Conservation (phyloP, 2,329 filamentous ascomycete species). For the Talaromyces islandicus region DNA sequence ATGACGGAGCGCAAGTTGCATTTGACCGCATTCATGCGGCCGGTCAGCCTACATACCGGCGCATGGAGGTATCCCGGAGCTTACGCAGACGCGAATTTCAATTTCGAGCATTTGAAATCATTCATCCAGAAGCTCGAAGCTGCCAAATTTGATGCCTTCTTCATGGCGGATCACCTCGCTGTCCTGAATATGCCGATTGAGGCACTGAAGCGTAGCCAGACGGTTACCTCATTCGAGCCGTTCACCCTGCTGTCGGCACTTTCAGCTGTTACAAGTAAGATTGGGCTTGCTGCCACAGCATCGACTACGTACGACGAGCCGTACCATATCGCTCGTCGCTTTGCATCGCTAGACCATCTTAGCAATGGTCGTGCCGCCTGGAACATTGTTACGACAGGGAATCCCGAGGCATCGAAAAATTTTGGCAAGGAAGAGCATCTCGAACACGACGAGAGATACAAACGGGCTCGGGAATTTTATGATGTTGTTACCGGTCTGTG, state of each 20-base stretch:
- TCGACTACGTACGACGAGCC: conserved; percentile 50
- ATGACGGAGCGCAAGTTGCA: conserved; percentile 36
- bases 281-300: conserved; percentile 48
- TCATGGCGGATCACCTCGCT: conserved; percentile 52
- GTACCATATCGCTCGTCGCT: conserved; percentile 49
- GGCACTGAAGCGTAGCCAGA: conserved; percentile 53
- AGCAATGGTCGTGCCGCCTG: conserved; percentile 47
- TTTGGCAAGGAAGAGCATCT: conserved; percentile 48
- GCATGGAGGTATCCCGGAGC: conserved; percentile 53
- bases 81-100: conserved; percentile 55
- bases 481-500: conserved; percentile 49
- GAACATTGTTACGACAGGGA: conserved; percentile 51
- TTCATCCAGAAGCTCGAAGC: conserved; percentile 51
- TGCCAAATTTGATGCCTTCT: conserved; percentile 53
- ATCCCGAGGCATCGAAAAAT: conserved; percentile 49
- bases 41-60: conserved; percentile 51
- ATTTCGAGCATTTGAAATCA: conserved; percentile 46
- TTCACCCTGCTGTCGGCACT: conserved; percentile 49
- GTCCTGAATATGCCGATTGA: conserved; percentile 54
- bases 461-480: conserved; percentile 48
- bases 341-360: conserved; percentile 48
- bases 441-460: conserved; percentile 46
- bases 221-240: conserved; percentile 53
- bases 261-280: conserved; percentile 43
- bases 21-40: conserved; percentile 56